Evolutionary conservation across 305 asterid species (phyloP).

Genomic region (Coffea humblotiana): DNA sequence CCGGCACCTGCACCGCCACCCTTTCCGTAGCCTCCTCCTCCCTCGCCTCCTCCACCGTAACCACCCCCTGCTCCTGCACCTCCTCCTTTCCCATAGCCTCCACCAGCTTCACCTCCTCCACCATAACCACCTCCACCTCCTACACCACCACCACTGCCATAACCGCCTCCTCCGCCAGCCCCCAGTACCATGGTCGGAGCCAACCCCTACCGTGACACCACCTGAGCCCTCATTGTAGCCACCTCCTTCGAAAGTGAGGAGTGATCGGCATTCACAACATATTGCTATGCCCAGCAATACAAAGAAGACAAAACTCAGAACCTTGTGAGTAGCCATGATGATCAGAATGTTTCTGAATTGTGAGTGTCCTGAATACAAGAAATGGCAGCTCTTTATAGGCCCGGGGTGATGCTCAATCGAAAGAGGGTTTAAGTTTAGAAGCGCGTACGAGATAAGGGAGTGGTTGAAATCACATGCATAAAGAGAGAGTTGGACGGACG

Average conservation of each 20-base stretch:
- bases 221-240: constrained; percentile 5
- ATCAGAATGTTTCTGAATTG: not conserved
- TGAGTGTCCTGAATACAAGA: not conserved
- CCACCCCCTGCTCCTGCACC: not conserved
- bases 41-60: no score
- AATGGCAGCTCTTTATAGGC: not conserved
- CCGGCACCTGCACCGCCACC: no score
- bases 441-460: not conserved
- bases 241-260: constrained; percentile 19
- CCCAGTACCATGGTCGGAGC: constrained; percentile 1
- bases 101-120: not conserved
- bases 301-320: constrained; percentile 6
- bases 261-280: constrained; percentile 11
- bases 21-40: no score
- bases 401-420: not conserved
- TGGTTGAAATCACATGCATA: constrained; percentile 10
- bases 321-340: constrained; percentile 5
- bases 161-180: constrained; percentile 11
- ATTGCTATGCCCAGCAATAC: constrained; percentile 14
- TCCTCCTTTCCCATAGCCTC: not conserved
- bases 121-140: constrained; percentile 8
- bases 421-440: constrained; percentile 2
- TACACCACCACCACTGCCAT: constrained; percentile 7
- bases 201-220: not conserved
- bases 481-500: not conserved